Evolutionary conservation across 805 yeast genomes (phyloP), one percentile per base, ranked within the genome.

Genomic region (Blastobotrys terrestris): DNA sequence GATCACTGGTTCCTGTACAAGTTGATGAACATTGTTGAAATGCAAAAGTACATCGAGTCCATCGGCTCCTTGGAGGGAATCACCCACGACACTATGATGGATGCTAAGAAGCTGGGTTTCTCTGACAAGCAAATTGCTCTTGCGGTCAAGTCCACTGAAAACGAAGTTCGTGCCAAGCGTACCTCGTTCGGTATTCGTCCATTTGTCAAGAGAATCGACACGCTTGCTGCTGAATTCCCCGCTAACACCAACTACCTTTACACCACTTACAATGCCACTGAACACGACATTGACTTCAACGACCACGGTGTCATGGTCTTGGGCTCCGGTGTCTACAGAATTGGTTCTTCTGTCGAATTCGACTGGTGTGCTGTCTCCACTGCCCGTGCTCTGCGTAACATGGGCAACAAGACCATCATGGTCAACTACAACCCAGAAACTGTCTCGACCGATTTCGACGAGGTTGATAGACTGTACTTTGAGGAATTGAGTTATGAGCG

Each of bases 311-410:
- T 94, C 56, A 76, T 94, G 81, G 98, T 92, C 42, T 78, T 92
- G 63, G 99, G 98, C 51, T 90, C 97, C n/a, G 98, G 99, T 76
- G 99, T 94, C 49, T 92, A 92, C 80, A 83, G 99, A 72, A 92
- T 92, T 70, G 99, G 99, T 55, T 91, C 97, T 1, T 90, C 97
- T 31, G 99, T 92, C 52, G 99, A 94, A 75, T 92, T 92, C 65
- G 99, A 92, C 72, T 92, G 99, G 99, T 92, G 99, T 78, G 99
- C 98, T 52, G 99, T 92, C 58, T 81, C 94, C 58, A 87, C 99
- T 54, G 97, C 96, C 53, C 84, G 97, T 69, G 90, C 97, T 44
- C 81, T 92, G 63, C 83, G 99, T 71, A 85, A 81, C 51, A 77
- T 81, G 52, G 96, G 96, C 58, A 84, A 83, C 70, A 87, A 84